Percentiles rank a stretch among this genome's conserved stretches.
Evolutionary conservation across 257 asterid genomes (phyloP).

Genomic region (Solanum tarijense): DNA sequence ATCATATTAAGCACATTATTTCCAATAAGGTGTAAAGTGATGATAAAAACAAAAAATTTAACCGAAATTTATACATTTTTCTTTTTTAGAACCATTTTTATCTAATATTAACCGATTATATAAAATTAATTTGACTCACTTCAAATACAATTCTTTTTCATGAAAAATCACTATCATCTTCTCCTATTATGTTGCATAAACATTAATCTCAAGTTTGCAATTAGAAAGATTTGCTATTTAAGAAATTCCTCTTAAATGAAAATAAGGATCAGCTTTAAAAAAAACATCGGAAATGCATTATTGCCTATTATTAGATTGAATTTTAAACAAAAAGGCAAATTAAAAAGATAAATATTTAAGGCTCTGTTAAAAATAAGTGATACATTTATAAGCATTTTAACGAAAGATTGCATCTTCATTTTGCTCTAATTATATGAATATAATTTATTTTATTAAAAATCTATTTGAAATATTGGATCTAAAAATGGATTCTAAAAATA

Average conservation of each 20-base stretch:
- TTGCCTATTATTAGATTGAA: neutral
- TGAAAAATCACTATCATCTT: neutral
- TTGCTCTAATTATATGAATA: neutral
- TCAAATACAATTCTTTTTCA: neutral
- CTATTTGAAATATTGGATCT: neutral
- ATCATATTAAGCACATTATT: neutral
- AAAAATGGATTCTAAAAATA: neutral
- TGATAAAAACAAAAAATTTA: too few relatives aligned
- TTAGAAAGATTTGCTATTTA: neutral
- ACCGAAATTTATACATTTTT: neutral
- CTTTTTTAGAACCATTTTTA: neutral
- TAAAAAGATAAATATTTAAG: neutral
- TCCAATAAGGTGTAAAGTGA: neutral
- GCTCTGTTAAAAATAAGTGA: neutral
- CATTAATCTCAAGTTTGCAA: neutral
- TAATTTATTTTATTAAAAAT: neutral
- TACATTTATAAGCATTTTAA: neutral
- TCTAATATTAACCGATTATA: neutral
- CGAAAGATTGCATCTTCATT: neutral
- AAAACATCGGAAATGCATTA: neutral
- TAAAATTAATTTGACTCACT: neutral
- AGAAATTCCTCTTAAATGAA: neutral
- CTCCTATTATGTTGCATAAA: neutral
- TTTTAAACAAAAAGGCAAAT: neutral
- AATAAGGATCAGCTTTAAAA: neutral